Evolutionary conservation across 441 rosid species (phyloP).

Genomic region (Corymbia calophylla): DNA sequence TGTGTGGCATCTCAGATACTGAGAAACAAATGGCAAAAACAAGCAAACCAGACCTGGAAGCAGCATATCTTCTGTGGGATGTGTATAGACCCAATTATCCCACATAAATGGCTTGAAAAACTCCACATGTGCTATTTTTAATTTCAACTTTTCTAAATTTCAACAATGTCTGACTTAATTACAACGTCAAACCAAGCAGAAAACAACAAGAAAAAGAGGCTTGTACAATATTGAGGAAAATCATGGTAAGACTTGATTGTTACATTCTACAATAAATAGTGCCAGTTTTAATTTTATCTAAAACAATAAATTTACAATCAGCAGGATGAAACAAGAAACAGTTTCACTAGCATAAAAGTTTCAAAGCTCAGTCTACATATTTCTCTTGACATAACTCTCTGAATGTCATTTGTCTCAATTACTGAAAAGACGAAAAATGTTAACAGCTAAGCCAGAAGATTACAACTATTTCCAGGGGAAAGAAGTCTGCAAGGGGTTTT

Average conservation of each 20-base stretch:
- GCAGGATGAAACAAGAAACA: background rate
- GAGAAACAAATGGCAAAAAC: background rate
- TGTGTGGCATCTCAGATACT: conserved; percentile 20
- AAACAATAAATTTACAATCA: background rate
- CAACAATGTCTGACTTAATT: background rate
- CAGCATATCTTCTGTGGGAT: background rate
- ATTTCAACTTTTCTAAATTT: background rate
- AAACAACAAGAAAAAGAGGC: background rate
- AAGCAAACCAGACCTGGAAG: background rate
- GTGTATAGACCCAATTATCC: background rate
- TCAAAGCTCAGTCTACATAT: background rate
- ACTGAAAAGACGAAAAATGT: background rate
- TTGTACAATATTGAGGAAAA: background rate
- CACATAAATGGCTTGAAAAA: background rate
- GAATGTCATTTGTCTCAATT: background rate
- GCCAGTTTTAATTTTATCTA: background rate
- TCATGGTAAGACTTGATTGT: background rate
- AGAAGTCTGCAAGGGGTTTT: background rate
- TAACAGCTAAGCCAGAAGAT: background rate
- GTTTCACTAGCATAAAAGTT: background rate
- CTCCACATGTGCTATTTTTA: background rate
- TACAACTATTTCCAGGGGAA: background rate
- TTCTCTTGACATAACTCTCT: background rate
- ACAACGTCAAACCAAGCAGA: background rate
- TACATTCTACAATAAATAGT: background rate